Evolutionary conservation across 805 yeast genomes (phyloP), one percentile per base, ranked within the genome.

Genomic region (Candida rishiriensis): DNA sequence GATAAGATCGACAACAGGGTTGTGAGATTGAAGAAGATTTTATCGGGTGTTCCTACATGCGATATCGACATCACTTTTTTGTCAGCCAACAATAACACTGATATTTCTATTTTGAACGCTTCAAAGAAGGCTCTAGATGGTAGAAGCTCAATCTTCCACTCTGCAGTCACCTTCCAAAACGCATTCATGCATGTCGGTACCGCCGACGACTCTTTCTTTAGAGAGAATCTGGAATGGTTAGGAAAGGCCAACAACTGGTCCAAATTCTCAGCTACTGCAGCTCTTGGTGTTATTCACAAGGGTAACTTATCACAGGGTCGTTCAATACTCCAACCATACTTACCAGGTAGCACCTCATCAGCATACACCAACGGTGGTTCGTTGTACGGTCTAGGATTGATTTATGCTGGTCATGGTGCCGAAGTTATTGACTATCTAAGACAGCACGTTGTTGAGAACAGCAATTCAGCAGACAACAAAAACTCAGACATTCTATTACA

Each of bases 211-310:
- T 80, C 89, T 0, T 93, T 93, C 59, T 85, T 91, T 68, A 78
- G 96, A 63, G 78, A 84, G 36, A 93, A 93, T 61, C 72, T 89
- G 58, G 97, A 91, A 57, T 93, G 98, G 97, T 73, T 93, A 53
- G 95, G 95, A 36, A 88, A 89, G 67, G 97, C 99, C n/a, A 83
- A 91, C 38, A 89, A 91, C 66, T 93, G 99, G 99, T 89, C 97
- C 6, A 93, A 91, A 62, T 93, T 93, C 64, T 82, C 96, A 0
- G 97, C 98, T 2, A 91, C 98, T 12, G 98, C 98, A 9, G 97
- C 98, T 12, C 71, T 93, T 49, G 99, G 99, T 61, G 98, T 91
- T 29, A 90, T 93, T 54, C 98, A 93, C 64, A 86, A 85, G 60
- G 98, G 99, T 42, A 91, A 91, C 64, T 73, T 93, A 46, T 78